Evolutionary conservation across 108 stramenopile genomes (phyloP).

Genomic region (Skeletonema costatum): DNA sequence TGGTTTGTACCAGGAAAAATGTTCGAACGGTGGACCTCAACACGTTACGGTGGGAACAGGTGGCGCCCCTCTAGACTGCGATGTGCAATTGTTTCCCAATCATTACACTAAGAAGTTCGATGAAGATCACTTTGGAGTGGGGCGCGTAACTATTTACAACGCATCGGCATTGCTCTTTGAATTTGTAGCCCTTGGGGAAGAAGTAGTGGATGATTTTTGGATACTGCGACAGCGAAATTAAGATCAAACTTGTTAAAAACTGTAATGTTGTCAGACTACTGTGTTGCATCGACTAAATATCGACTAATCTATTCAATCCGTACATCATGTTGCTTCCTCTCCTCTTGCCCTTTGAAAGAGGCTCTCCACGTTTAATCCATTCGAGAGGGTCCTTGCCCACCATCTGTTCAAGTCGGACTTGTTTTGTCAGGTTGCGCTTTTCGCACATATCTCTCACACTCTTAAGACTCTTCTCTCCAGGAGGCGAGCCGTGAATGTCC

Average conservation of each 20-base stretch:
- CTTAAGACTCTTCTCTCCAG: conserved; percentile 66
- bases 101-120: conserved; percentile 36
- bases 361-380: conserved; percentile 76
- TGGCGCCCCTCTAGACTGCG: conserved; percentile 40
- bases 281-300: conserved; percentile 26
- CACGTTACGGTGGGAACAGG: conserved; percentile 72
- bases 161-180: conserved; percentile 47
- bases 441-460: conserved; percentile 57
- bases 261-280: neutral
- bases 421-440: conserved; percentile 48
- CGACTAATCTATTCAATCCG: conserved; percentile 38
- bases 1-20: conserved; percentile 56
- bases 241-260: neutral
- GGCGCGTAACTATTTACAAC: conserved; percentile 39
- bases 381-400: conserved; percentile 77
- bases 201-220: conserved; percentile 49
- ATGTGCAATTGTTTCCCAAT: neutral
- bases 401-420: conserved; percentile 53
- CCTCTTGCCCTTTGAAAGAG: conserved; percentile 57
- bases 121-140: conserved; percentile 30
- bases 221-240: conserved; percentile 26
- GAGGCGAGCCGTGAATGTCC: conserved; percentile 60
- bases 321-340: conserved; percentile 55
- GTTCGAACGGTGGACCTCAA: conserved; percentile 58
- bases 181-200: conserved; percentile 44